Base-by-base conservation (phyloP, 1,284 basidiomycete species). In the Heterobasidion parviporum region DNA sequence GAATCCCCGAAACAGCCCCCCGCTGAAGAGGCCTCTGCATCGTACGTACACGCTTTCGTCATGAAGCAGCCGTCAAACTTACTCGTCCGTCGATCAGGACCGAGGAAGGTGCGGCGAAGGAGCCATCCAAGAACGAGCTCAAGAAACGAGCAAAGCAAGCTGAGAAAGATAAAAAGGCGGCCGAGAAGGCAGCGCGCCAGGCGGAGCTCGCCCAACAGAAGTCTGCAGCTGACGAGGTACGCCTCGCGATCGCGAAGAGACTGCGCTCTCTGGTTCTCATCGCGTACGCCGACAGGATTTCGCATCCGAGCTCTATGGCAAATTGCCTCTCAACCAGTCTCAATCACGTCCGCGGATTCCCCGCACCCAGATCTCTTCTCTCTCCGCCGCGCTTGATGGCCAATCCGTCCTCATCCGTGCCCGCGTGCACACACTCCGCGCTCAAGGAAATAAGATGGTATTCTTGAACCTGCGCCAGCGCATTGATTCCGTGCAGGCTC, bases 401-500 rank as follows among this genome's bases (percentile, higher is more conserved):
- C 77, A 96, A 69, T 80, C 77, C 14, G 89, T 98, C 57, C 72
- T 92, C 57, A 76, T 99, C 62, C 88, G 95, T 63, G 94, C 94
- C 16, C 86, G 96, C 60, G 81, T 99, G 46, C 94, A 98, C 70
- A 96, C 91, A 38, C 89, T 89, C 48, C 87, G 97, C 62, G 89
- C 92, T 1, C 92, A 95, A 70, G 91, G 91, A 70, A 83, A 77
- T 74, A 99, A 96, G 76, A 94, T 98, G 82, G 91, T 92, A 54
- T 99, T 99, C 74, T 75, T 99, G 57, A 87, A 87, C 65, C 80
- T 99, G 59, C 89, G 97, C 57, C 94, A 99, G 70, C 84, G 92
- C 63, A 87, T 82, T 43, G 81, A 92, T 67, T 92, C 95, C 2
- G 86, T 99, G 5, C 97, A 99, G 71, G 94, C 91, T 45, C 76